A percentile compares a stretch with the other conserved stretches of the same genome.
Evolutionary conservation across 257 asterid genomes (phyloP).

Genomic region (Parsonsia alboflavescens): DNA sequence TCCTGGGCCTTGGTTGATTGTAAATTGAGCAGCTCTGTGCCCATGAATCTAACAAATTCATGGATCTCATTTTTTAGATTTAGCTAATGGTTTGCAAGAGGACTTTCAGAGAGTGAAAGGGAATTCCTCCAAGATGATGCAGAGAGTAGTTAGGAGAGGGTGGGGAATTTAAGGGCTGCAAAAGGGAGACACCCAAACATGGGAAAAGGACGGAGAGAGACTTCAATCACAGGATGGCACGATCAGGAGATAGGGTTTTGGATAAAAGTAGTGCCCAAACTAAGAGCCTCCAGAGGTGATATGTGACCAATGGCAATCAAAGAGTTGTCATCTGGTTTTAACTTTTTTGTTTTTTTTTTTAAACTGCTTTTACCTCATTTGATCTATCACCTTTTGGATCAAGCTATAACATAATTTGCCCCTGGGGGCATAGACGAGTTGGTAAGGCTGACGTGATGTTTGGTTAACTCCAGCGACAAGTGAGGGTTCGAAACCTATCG

Average conservation of each 20-base stretch:
- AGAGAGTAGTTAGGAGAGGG: background rate
- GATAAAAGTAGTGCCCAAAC: constrained; percentile 24
- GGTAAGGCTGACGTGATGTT: too few relatives aligned
- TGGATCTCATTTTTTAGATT: constrained; percentile 29
- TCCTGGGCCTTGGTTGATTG: constrained; percentile 12
- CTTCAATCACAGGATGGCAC: background rate
- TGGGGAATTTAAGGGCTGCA: background rate
- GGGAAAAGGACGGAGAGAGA: background rate
- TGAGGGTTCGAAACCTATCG: too few relatives aligned
- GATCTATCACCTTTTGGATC: too few relatives aligned
- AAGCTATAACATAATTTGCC: too few relatives aligned
- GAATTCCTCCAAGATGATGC: background rate
- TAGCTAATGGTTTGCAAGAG: background rate
- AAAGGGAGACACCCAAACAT: background rate
- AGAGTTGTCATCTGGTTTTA: too few relatives aligned
- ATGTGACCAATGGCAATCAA: constrained; percentile 1
- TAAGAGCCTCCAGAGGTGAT: background rate
- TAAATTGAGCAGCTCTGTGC: constrained; percentile 22
- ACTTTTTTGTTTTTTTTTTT: too few relatives aligned
- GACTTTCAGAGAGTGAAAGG: background rate
- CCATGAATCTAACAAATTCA: constrained; percentile 39
- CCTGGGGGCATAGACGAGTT: too few relatives aligned
- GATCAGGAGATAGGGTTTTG: constrained; percentile 43
- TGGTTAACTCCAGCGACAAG: too few relatives aligned
- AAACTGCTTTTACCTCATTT: too few relatives aligned